Evolutionary conservation across 169 alveolate species (phyloP).

Genomic region (Theileria orientalis): DNA sequence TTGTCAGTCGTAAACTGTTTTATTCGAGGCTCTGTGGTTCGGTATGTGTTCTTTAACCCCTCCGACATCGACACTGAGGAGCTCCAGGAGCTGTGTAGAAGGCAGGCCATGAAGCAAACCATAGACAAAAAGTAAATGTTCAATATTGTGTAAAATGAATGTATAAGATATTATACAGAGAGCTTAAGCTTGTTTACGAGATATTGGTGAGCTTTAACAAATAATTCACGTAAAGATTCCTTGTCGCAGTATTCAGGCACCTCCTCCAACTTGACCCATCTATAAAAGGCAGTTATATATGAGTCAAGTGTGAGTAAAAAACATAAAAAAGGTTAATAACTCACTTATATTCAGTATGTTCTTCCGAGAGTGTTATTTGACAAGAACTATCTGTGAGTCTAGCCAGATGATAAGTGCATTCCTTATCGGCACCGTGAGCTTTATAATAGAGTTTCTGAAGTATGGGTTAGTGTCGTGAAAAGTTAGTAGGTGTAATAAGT

Average conservation of each 20-base stretch:
- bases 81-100: slow-evolving; percentile 88
- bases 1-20: slow-evolving; percentile 87
- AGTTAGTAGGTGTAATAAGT: not conserved
- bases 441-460: slow-evolving; percentile 58
- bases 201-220: slow-evolving; percentile 30
- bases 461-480: not conserved
- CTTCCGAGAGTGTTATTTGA: slow-evolving; percentile 66
- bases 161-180: not conserved
- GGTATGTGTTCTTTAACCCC: slow-evolving; percentile 88
- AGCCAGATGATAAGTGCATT: slow-evolving; percentile 69
- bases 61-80: slow-evolving; percentile 87
- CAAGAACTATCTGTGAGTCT: slow-evolving; percentile 54
- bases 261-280: slow-evolving; percentile 47
- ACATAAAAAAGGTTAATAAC: too few species aligned
- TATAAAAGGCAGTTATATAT: not conserved
- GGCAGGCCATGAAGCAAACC: slow-evolving; percentile 71
- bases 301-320: not conserved
- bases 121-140: slow-evolving; percentile 49
- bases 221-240: slow-evolving; percentile 46
- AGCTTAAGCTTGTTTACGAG: slow-evolving; percentile 7
- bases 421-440: slow-evolving; percentile 68
- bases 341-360: slow-evolving; percentile 73
- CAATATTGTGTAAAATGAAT: not conserved
- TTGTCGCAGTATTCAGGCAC: slow-evolving; percentile 48
- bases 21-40: slow-evolving; percentile 92